These are phyloP conservation scores for Arctostaphylos glauca DNA, from an alignment of 148 eudicot species.

Conservation along the genomic window DNA sequence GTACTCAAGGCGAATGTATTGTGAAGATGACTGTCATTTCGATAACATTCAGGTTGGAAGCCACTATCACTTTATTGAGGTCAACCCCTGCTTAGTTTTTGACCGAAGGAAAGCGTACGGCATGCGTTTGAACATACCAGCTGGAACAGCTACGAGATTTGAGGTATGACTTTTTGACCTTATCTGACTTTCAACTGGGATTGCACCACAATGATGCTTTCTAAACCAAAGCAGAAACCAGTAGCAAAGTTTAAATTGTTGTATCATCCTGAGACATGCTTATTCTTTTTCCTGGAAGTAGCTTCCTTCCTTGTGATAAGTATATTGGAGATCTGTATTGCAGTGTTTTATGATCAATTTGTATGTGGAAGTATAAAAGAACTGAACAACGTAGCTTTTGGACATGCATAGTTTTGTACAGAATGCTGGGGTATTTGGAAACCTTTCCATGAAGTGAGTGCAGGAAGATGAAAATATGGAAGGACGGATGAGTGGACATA, in stretches of 20 bases:
- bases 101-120: slow-evolving; percentile 84
- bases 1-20: neutral
- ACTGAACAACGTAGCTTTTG: neutral
- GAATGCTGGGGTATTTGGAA: neutral
- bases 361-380: neutral
- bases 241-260: neutral
- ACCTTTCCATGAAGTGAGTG: neutral
- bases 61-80: slow-evolving; percentile 97
- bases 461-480: neutral
- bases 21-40: slow-evolving; percentile 9
- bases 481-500: neutral
- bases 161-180: slow-evolving; percentile 52
- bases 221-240: neutral
- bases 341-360: neutral
- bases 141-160: slow-evolving; percentile 91
- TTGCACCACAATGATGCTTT: neutral
- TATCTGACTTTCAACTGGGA: neutral
- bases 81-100: slow-evolving; percentile 70
- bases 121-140: slow-evolving; percentile 92
- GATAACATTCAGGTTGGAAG: slow-evolving; percentile 74
- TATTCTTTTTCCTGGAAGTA: neutral
- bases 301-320: neutral
- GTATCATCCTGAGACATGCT: neutral
- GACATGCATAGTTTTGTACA: neutral
- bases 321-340: slow-evolving; percentile 6